Evolutionary conservation across 495 filamentous ascomycete genomes (phyloP).

Genomic region (Penicillium goetzii): DNA sequence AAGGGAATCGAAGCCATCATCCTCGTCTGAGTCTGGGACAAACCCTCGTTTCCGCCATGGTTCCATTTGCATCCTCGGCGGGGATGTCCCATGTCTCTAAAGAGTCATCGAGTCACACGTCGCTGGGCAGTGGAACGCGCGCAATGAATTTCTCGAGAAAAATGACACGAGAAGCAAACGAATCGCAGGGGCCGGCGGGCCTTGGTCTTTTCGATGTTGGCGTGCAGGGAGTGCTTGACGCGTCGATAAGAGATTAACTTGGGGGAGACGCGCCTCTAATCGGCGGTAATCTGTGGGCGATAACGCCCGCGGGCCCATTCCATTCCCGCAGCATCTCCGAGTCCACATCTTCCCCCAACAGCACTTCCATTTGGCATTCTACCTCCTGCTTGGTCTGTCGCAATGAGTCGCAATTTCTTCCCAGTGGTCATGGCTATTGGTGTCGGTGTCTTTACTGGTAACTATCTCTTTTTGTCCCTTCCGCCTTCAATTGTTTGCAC

Average conservation of each 20-base stretch:
- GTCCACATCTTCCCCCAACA: slow-evolving; percentile 8
- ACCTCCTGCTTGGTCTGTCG: slow-evolving; percentile 7
- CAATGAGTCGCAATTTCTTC: slow-evolving; percentile 49
- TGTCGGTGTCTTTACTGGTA: slow-evolving; percentile 48
- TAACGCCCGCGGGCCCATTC: slow-evolving; percentile 18
- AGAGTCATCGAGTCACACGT: slow-evolving; percentile 31
- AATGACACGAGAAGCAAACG: slow-evolving; percentile 6
- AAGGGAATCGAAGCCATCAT: slow-evolving; percentile 54
- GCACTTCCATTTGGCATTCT: slow-evolving; percentile 8
- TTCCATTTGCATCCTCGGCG: slow-evolving; percentile 56
- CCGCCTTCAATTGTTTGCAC: not conserved
- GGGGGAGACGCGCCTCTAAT: slow-evolving; percentile 25
- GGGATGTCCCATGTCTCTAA: slow-evolving; percentile 48
- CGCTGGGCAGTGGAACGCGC: not conserved
- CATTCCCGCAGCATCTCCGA: slow-evolving; percentile 23
- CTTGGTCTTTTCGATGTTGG: not conserved
- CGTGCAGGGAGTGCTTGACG: slow-evolving; percentile 29
- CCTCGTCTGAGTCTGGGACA: slow-evolving; percentile 65
- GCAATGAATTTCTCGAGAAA: not conserved
- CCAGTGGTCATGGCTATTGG: slow-evolving; percentile 46
- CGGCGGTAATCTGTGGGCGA: slow-evolving; percentile 21
- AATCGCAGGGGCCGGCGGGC: not conserved
- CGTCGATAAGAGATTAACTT: slow-evolving; percentile 37
- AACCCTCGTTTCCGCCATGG: slow-evolving; percentile 65
- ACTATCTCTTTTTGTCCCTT: not conserved